These are phyloP conservation scores for Trichoderma asperellum DNA, from an alignment of 2,329 filamentous ascomycete genomes.

Conservation along the genomic window DNA sequence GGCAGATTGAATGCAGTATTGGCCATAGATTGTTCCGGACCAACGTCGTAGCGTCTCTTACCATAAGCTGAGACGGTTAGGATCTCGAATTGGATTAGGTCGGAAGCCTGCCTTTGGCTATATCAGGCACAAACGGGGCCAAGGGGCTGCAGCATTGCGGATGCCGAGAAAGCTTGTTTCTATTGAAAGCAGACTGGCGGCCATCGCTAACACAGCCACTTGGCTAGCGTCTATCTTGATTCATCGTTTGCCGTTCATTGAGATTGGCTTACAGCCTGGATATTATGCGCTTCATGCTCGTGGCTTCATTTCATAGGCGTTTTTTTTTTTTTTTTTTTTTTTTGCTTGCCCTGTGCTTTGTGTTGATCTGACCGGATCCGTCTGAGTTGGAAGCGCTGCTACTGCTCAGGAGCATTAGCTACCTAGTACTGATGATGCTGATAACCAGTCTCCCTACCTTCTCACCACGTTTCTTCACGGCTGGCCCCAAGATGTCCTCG, in stretches of 20 bases:
- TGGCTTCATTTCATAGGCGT: neutral
- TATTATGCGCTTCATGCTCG: neutral
- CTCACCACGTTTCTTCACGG: constrained; percentile 1
- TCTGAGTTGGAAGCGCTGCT: neutral
- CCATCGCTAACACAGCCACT: constrained; percentile 11
- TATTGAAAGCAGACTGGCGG: constrained; percentile 2
- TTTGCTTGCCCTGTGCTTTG: neutral
- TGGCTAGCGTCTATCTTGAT: constrained; percentile 5
- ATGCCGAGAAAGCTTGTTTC: neutral
- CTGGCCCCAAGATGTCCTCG: neutral
- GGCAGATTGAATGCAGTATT: constrained; percentile 17
- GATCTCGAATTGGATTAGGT: neutral
- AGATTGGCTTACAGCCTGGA: neutral
- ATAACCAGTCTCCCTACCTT: neutral
- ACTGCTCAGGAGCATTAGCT: neutral
- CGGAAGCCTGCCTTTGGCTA: neutral
- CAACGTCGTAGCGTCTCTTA: neutral
- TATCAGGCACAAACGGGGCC: neutral
- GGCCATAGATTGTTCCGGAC: constrained; percentile 9
- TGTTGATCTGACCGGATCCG: neutral
- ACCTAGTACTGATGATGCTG: neutral
- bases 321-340: neutral
- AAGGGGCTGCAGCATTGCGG: constrained; percentile 1
- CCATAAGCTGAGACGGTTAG: constrained; percentile 9
- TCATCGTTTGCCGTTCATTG: constrained; percentile 3